These are phyloP conservation scores for Arabidopsis lyrata DNA, from an alignment of 441 rosid genomes.

Conservation along the genomic window DNA sequence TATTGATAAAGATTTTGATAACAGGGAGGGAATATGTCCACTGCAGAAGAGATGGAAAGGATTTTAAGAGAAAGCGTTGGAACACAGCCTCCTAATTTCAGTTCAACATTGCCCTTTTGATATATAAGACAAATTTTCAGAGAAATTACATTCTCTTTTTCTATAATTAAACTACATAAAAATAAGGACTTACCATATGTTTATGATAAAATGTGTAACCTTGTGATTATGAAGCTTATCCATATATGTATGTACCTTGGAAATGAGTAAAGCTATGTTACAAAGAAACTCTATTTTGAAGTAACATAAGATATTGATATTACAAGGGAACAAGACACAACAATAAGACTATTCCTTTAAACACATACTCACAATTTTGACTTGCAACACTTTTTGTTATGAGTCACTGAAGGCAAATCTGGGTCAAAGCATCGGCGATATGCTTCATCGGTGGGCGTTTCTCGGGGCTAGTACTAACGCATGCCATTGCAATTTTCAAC, in stretches of 20 bases:
- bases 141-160: not conserved
- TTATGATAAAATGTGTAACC: conserved; percentile 1
- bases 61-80: conserved; percentile 36
- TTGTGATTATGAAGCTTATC: conserved; percentile 18
- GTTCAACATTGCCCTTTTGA: conserved; percentile 33
- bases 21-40: conserved; percentile 31
- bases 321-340: conserved; percentile 13
- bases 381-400: conserved; percentile 9
- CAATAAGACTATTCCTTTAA: conserved; percentile 1
- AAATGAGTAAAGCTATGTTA: conserved; percentile 25
- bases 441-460: conserved; percentile 85
- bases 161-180: conserved; percentile 1
- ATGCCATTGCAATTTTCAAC: conserved; percentile 81
- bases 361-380: conserved; percentile 21
- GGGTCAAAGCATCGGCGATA: conserved; percentile 58
- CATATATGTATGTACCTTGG: conserved; percentile 24
- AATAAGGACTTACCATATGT: conserved; percentile 1
- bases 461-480: conserved; percentile 72
- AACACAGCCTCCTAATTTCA: conserved; percentile 30
- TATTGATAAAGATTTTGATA: not conserved
- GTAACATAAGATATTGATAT: conserved; percentile 20
- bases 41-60: conserved; percentile 39
- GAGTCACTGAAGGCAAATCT: conserved; percentile 35
- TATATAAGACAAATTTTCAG: not conserved
- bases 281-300: conserved; percentile 16